Conservation (phyloP, 2,329 filamentous ascomycete genomes). For the Penicillium sp. region DNA sequence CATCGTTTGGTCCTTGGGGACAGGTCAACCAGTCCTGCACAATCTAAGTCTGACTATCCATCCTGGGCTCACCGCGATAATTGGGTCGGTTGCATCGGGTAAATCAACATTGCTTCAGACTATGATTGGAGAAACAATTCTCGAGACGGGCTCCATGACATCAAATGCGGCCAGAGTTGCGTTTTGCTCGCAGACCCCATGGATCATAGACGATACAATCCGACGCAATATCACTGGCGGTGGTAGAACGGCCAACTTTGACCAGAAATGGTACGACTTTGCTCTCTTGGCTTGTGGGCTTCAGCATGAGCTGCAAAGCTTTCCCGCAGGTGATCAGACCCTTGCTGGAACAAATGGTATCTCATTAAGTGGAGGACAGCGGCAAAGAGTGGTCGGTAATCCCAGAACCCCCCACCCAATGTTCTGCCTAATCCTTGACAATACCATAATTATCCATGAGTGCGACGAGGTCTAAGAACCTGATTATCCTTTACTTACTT, state of each 20-base stretch:
- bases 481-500: no score
- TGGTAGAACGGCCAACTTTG: slow-evolving; percentile 17
- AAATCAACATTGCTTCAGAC: slow-evolving; percentile 35
- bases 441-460: no score
- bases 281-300: slow-evolving; percentile 20
- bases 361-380: slow-evolving; percentile 77
- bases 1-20: neutral
- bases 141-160: neutral
- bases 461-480: no score
- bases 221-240: slow-evolving; percentile 27
- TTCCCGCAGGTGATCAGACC: slow-evolving; percentile 62
- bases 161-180: slow-evolving; percentile 17
- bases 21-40: neutral
- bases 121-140: slow-evolving; percentile 42
- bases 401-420: neutral
- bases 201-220: slow-evolving; percentile 28
- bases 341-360: slow-evolving; percentile 64
- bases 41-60: neutral
- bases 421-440: no score
- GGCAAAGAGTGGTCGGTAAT: slow-evolving; percentile 61
- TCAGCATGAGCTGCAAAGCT: slow-evolving; percentile 17
- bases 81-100: neutral
- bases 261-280: slow-evolving; percentile 28
- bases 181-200: slow-evolving; percentile 36
- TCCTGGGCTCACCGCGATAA: neutral